A percentile compares a stretch with the other conserved stretches of the same genome.
These are phyloP conservation scores for Amanita inopinata DNA, from an alignment of 768 basidiomycete species.

Conservation along the genomic window DNA sequence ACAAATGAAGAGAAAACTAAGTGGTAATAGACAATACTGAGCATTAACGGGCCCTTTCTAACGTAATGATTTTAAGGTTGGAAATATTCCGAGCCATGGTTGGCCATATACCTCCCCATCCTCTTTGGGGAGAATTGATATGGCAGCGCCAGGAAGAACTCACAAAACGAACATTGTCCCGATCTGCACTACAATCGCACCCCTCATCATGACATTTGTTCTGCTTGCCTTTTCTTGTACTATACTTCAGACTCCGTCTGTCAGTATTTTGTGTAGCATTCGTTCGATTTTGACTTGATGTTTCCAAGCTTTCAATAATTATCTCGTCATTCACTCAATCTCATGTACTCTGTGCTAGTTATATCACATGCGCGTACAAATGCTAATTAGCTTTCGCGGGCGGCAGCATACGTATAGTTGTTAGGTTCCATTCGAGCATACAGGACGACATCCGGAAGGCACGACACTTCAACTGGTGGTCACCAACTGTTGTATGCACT, in stretches of 20 bases:
- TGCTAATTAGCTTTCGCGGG: neutral
- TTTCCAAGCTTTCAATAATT: conserved; percentile 3
- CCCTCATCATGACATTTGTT: neutral
- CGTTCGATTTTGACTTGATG: too few relatives aligned
- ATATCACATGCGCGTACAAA: conserved; percentile 1
- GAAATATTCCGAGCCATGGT: conserved; percentile 77
- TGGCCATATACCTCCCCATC: conserved; percentile 85
- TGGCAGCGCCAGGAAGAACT: conserved; percentile 71
- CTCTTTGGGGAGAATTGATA: conserved; percentile 85
- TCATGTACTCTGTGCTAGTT: conserved; percentile 9
- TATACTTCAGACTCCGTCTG: neutral
- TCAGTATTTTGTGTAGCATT: neutral
- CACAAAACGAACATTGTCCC: conserved; percentile 21
- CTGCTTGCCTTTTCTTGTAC: neutral
- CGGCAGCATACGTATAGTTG: too few relatives aligned
- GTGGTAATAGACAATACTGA: conserved; percentile 43
- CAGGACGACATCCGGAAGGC: too few relatives aligned
- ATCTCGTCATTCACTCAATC: neutral
- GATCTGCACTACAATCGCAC: neutral
- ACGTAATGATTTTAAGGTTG: conserved; percentile 43
- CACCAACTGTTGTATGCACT: too few relatives aligned
- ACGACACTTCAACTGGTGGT: too few relatives aligned
- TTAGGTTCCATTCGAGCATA: too few relatives aligned
- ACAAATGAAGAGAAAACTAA: conserved; percentile 76
- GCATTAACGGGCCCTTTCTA: neutral